phyloP scores from a whole-genome alignment of 2,329 filamentous ascomycete genomes.

The Fusarium hostae region DNA sequence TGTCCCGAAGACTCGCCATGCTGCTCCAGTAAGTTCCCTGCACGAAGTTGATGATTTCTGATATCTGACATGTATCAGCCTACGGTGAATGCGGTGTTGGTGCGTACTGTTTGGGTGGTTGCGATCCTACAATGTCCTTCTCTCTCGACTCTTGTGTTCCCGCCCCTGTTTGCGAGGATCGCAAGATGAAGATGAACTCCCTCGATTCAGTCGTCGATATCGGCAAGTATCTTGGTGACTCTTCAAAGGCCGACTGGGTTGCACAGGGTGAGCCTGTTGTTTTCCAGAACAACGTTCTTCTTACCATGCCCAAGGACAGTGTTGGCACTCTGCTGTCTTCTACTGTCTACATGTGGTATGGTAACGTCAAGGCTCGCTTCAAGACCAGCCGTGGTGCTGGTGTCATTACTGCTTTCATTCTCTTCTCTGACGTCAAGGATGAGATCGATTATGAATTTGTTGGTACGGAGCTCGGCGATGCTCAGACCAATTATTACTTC shows the following conservation, averaged over 20 bases:
- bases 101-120: conserved; percentile 95
- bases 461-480: conserved; percentile 78
- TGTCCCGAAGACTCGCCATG: conserved; percentile 81
- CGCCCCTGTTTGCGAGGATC: conserved; percentile 81
- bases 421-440: conserved; percentile 95
- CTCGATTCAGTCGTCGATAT: conserved; percentile 76
- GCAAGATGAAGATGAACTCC: conserved; percentile 77
- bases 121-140: conserved; percentile 87
- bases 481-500: conserved; percentile 97
- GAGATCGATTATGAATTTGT: conserved; percentile 98
- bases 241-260: conserved; percentile 86
- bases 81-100: conserved; percentile 94
- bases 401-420: conserved; percentile 97
- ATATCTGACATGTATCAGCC: conserved; percentile 63
- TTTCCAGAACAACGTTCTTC: conserved; percentile 75
- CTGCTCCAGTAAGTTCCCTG: conserved; percentile 74
- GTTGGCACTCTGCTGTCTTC: conserved; percentile 87
- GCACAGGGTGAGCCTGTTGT: conserved; percentile 78
- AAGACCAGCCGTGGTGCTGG: conserved; percentile 86
- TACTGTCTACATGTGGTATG: conserved; percentile 96
- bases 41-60: background rate
- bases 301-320: conserved; percentile 89
- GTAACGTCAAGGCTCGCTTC: conserved; percentile 85
- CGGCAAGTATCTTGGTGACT: conserved; percentile 86
- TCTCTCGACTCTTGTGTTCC: conserved; percentile 87